Percentiles rank a stretch among this genome's conserved stretches.
Conservation (phyloP, 768 basidiomycete genomes). For the Mycena vulgaris region DNA sequence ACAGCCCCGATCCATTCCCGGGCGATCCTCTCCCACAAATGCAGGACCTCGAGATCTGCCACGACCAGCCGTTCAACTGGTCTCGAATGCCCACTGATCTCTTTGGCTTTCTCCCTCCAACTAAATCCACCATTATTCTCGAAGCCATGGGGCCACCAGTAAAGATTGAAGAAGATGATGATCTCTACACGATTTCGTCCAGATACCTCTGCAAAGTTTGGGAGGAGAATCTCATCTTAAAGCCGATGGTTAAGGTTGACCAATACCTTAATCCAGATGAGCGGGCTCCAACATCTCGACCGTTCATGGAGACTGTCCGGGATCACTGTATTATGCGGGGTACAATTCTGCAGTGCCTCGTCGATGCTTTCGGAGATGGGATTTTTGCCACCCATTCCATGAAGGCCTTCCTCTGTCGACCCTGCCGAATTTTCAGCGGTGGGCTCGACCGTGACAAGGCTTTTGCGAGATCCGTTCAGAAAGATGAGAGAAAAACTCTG, state of each 20-base stretch:
- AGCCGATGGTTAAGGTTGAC: conserved; percentile 13
- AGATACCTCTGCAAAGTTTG: conserved; percentile 13
- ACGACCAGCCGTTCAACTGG: too few relatives aligned
- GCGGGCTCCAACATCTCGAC: background rate
- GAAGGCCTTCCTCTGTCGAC: background rate
- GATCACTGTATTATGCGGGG: conserved; percentile 14
- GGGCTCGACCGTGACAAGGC: background rate
- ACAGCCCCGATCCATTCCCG: background rate
- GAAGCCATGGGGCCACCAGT: background rate
- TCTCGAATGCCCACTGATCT: background rate
- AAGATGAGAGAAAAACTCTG: background rate
- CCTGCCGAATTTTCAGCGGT: background rate
- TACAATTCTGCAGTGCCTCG: conserved; percentile 9
- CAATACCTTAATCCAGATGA: background rate
- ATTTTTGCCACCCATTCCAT: background rate
- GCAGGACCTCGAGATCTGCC: too few relatives aligned
- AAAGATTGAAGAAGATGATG: background rate
- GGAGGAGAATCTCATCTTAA: conserved; percentile 21
- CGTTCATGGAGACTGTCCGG: background rate
- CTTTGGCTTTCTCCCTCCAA: background rate
- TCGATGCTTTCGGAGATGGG: conserved; percentile 17
- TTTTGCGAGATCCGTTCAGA: background rate
- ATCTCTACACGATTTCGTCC: background rate
- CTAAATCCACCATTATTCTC: background rate
- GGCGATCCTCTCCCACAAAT: background rate